Conservation (phyloP, 306 rosid genomes). For the Ochetophila trinervis region DNA sequence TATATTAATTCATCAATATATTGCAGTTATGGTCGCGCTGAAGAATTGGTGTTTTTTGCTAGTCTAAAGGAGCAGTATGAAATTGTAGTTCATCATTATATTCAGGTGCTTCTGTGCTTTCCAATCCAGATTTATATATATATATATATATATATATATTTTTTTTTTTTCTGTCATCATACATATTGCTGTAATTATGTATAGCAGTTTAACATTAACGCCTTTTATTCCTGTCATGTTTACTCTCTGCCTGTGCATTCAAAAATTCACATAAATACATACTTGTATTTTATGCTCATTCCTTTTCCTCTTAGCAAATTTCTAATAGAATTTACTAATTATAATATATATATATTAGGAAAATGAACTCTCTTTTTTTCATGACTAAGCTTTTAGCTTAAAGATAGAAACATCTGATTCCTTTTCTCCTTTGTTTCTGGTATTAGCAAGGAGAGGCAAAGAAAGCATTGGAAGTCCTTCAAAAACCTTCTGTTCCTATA, state of each 20-base stretch:
- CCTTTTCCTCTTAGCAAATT: background rate
- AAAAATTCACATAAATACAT: background rate
- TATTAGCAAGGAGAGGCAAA: conserved; percentile 94
- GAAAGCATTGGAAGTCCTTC: conserved; percentile 91
- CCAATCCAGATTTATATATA: background rate
- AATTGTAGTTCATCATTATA: conserved; percentile 88
- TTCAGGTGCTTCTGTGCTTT: conserved; percentile 60
- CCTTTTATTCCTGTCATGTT: conserved; percentile 4
- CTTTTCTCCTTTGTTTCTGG: conserved; percentile 12
- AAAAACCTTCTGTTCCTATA: conserved; percentile 70
- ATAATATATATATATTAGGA: background rate
- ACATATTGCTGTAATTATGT: background rate
- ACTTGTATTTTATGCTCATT: background rate
- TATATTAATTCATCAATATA: conserved; percentile 32
- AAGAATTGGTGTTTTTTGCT: conserved; percentile 93
- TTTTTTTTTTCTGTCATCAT: background rate
- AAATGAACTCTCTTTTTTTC: background rate
- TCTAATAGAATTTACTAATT: too few species aligned
- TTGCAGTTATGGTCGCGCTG: conserved; percentile 93
- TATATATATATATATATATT: background rate
- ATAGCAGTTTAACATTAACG: background rate
- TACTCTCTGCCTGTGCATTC: background rate
- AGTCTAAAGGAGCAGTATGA: conserved; percentile 89
- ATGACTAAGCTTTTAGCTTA: background rate
- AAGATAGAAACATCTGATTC: background rate